A percentile compares a stretch with the other conserved stretches of the same genome.
Evolutionary conservation across 169 alveolate species (phyloP).

Genomic region (Cryptosporidium tyzzeri): DNA sequence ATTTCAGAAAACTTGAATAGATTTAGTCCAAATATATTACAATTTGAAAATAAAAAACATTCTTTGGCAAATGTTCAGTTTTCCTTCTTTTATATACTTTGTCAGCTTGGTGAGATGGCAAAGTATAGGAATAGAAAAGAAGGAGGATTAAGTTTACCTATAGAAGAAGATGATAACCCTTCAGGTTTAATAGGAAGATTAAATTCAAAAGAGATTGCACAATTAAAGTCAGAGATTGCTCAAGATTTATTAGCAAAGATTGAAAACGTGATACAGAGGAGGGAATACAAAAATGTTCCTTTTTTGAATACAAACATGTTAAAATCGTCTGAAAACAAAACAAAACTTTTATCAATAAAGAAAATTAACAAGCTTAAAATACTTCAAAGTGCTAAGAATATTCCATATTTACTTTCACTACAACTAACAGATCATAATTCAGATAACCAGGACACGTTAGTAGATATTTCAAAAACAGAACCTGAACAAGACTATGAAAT

Average conservation of each 20-base stretch:
- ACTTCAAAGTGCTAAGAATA: slow-evolving; percentile 72
- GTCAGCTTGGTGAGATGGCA: slow-evolving; percentile 68
- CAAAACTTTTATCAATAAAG: slow-evolving; percentile 25
- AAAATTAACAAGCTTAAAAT: slow-evolving; percentile 19
- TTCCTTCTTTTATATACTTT: slow-evolving; percentile 56
- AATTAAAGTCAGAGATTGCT: slow-evolving; percentile 58
- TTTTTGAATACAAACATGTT: slow-evolving; percentile 57
- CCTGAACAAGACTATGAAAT: not conserved
- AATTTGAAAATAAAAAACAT: slow-evolving; percentile 18
- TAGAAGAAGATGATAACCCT: slow-evolving; percentile 6
- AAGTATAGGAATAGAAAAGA: slow-evolving; percentile 30
- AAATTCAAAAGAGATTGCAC: slow-evolving; percentile 45
- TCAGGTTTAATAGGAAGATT: slow-evolving; percentile 15
- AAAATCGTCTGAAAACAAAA: slow-evolving; percentile 26
- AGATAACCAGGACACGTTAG: not conserved
- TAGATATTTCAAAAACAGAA: not conserved
- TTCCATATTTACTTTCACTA: slow-evolving; percentile 62
- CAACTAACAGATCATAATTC: not conserved
- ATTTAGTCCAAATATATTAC: not conserved
- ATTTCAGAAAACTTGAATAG: not conserved
- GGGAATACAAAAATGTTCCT: slow-evolving; percentile 29
- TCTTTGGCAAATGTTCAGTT: slow-evolving; percentile 63
- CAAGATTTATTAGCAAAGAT: slow-evolving; percentile 26
- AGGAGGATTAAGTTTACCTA: not conserved
- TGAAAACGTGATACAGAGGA: slow-evolving; percentile 8